Evolutionary conservation across 2,329 filamentous ascomycete species (phyloP), one percentile per base, ranked within the genome.

Genomic region (Torrubiella hemipterigena): DNA sequence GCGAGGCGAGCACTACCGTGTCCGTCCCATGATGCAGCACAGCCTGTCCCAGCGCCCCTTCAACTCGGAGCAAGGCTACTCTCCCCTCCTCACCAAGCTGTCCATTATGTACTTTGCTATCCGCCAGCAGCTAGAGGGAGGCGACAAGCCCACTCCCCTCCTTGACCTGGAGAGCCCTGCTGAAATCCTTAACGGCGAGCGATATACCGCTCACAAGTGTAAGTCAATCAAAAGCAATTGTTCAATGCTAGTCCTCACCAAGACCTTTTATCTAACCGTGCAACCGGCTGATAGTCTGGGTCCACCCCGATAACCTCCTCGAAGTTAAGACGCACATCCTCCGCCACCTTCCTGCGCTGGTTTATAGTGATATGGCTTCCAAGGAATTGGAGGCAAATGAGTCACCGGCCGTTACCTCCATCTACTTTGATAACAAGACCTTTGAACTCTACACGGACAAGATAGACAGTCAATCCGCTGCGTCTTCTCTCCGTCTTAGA

Each of bases 251-350:
- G n/a, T n/a, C n/a, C n/a, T n/a, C 6, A 14, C n/a, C 13, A 14
- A 14, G 5, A 22, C 29, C 12, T 17, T 3, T 17, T 21, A 10
- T 16, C 49, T 65, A 47, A 65, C 33, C 29, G 29, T 33, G 17
- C 27, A 33, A 18, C 31, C 27, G 12, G 9, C 18, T 15, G 33
- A 7, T 34, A 81, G 77, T 94, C 63, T 98, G 91, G 91, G 80
- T 98, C 6, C 91, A 98, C 54, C 73, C 77, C 19, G 91, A 98
- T 48, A 96, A 98, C 57, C 66, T 96, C 17, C 75, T 96, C 43
- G 91, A 98, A 61, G 85, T 96, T 52, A 95, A 96, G 68, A 96
- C 91, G 5, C 77, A 85, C 47, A 93, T 98, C 38, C 72, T 96
- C 19, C 83, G 91, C 39, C 83, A 83, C 35, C 69, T 98, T 15